Conservation (phyloP, 2,329 filamentous ascomycete species). For the Paecilomyces niveus region DNA sequence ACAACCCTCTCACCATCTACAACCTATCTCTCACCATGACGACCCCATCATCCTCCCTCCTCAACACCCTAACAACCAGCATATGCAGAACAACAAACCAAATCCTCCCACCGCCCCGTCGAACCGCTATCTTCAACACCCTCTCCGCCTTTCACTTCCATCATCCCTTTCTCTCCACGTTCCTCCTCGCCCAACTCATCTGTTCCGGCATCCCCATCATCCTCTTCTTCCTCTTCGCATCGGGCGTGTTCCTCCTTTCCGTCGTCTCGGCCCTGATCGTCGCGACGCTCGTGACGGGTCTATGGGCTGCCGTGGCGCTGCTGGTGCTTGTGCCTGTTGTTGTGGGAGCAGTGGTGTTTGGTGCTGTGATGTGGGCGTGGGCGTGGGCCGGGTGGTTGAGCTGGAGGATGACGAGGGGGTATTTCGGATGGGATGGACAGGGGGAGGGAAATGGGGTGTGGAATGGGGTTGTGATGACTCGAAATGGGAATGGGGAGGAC, state of each 20-base stretch:
- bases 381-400: slow-evolving; percentile 1
- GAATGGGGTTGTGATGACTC: neutral
- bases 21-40: neutral
- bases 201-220: slow-evolving; percentile 61
- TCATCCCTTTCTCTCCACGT: slow-evolving; percentile 64
- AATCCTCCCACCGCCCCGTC: slow-evolving; percentile 1
- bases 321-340: slow-evolving; percentile 6
- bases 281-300: slow-evolving; percentile 52
- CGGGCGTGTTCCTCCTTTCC: slow-evolving; percentile 57
- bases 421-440: neutral
- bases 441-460: neutral
- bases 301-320: slow-evolving; percentile 8
- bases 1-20: no score
- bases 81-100: neutral
- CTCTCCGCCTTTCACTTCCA: slow-evolving; percentile 57
- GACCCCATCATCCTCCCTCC: neutral
- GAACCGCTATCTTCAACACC: slow-evolving; percentile 38
- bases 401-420: slow-evolving; percentile 3
- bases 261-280: slow-evolving; percentile 53
- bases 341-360: slow-evolving; percentile 2
- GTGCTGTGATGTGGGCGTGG: slow-evolving; percentile 8
- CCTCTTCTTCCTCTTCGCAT: slow-evolving; percentile 60
- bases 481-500: neutral
- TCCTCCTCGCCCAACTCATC: slow-evolving; percentile 58
- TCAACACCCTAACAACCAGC: slow-evolving; percentile 3